Conservation (phyloP, 176 grass and related monocot species). For the Rhynchospora tenuis region DNA sequence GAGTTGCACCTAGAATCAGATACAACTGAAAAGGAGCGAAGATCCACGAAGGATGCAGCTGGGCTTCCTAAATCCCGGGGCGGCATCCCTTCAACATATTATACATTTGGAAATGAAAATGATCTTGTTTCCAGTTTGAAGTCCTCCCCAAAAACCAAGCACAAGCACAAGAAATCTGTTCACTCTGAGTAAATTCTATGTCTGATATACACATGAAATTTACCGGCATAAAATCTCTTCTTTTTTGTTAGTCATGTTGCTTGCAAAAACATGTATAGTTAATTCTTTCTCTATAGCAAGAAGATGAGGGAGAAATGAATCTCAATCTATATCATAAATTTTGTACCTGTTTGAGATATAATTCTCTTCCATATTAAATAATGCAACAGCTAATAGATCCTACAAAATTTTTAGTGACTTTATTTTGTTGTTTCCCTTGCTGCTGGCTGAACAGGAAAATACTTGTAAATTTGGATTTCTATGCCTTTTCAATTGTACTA, state of each 20-base stretch:
- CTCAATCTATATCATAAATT: not conserved
- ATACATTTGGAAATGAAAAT: slow-evolving; percentile 10
- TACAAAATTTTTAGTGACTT: not conserved
- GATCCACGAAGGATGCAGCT: slow-evolving; percentile 31
- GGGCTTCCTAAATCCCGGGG: slow-evolving; percentile 46
- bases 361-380: not conserved
- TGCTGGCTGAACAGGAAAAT: not conserved
- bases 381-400: not conserved
- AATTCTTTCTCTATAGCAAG: slow-evolving; percentile 7
- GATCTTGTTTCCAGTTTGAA: slow-evolving; percentile 7
- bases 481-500: not conserved
- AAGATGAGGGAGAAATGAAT: slow-evolving; percentile 5
- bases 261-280: slow-evolving; percentile 8
- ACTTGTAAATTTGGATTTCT: not conserved
- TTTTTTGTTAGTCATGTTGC: not conserved
- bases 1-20: slow-evolving; percentile 73
- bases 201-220: not conserved
- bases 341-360: not conserved
- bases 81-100: slow-evolving; percentile 1
- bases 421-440: not conserved
- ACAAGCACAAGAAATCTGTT: slow-evolving; percentile 4
- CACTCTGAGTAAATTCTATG: not conserved
- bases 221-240: not conserved
- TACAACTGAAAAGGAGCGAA: slow-evolving; percentile 60
- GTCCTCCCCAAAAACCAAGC: slow-evolving; percentile 16